These are phyloP conservation scores for Solanum okadae DNA, from an alignment of 257 asterid species.

Conservation along the genomic window DNA sequence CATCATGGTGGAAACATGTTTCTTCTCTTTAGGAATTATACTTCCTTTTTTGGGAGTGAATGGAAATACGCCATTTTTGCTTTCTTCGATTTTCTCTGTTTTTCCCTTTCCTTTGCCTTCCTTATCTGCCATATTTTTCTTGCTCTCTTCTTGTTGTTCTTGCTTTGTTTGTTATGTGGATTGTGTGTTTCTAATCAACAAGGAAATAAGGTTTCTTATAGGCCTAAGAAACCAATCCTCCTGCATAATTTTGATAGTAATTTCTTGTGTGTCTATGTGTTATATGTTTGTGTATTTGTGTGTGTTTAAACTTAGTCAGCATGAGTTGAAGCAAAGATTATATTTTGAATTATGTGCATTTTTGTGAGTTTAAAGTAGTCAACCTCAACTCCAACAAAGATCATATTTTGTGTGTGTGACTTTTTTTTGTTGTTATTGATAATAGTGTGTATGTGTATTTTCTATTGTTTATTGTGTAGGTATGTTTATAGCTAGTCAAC, in stretches of 20 bases:
- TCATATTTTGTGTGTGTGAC: not conserved
- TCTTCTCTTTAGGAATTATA: not conserved
- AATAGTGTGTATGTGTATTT: not conserved
- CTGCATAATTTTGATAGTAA: not conserved
- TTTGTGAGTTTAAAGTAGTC: not conserved
- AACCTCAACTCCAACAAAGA: not conserved
- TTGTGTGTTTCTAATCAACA: not conserved
- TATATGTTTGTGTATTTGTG: not conserved
- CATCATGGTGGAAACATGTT: conserved; percentile 5
- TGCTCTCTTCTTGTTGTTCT: not conserved
- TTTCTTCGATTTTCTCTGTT: not conserved
- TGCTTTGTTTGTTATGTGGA: not conserved
- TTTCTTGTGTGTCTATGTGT: not conserved
- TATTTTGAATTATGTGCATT: not conserved
- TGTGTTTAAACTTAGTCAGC: not conserved
- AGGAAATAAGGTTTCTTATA: not conserved
- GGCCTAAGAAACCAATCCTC: not conserved
- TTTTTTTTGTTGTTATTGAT: no score
- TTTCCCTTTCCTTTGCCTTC: not conserved
- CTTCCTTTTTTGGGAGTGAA: conserved; percentile 1
- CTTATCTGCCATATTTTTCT: not conserved
- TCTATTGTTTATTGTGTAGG: not conserved
- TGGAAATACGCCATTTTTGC: not conserved
- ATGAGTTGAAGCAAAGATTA: not conserved
- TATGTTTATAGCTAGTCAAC: not conserved